A percentile compares a stretch with the other conserved stretches of the same genome.
Conservation (phyloP, 2,329 filamentous ascomycete genomes). For the Aspergillus sp. region DNA sequence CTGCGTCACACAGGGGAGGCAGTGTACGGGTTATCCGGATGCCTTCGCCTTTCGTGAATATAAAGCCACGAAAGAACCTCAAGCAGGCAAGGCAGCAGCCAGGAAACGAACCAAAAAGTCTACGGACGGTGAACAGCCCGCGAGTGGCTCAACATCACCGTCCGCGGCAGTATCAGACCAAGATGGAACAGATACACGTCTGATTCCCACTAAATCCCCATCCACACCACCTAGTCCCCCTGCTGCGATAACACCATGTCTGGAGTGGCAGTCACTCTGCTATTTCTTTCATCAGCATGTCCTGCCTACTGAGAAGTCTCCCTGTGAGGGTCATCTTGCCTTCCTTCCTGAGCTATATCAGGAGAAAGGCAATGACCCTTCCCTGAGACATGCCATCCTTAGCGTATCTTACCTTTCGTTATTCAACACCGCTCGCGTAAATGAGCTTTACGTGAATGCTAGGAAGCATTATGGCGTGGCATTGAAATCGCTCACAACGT, state of each 20-base stretch:
- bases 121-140: background rate
- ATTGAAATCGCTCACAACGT: background rate
- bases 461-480: conserved; percentile 1
- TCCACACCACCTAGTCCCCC: background rate
- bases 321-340: conserved; percentile 1
- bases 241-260: background rate
- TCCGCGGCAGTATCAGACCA: background rate
- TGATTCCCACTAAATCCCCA: background rate
- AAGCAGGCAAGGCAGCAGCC: background rate
- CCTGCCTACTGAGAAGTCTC: background rate
- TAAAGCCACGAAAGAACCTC: background rate
- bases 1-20: background rate
- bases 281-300: conserved; percentile 6
- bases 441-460: conserved; percentile 1
- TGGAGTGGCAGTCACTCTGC: conserved; percentile 1
- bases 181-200: background rate
- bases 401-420: conserved; percentile 4
- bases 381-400: background rate
- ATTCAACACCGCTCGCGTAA: background rate
- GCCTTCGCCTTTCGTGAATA: conserved; percentile 2
- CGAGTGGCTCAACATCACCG: background rate
- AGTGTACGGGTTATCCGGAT: conserved; percentile 6
- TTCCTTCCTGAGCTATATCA: conserved; percentile 1
- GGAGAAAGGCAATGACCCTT: background rate
- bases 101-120: background rate